These are phyloP conservation scores for Podaxis carcinomalis DNA, from an alignment of 768 basidiomycete genomes.

Conservation along the genomic window DNA sequence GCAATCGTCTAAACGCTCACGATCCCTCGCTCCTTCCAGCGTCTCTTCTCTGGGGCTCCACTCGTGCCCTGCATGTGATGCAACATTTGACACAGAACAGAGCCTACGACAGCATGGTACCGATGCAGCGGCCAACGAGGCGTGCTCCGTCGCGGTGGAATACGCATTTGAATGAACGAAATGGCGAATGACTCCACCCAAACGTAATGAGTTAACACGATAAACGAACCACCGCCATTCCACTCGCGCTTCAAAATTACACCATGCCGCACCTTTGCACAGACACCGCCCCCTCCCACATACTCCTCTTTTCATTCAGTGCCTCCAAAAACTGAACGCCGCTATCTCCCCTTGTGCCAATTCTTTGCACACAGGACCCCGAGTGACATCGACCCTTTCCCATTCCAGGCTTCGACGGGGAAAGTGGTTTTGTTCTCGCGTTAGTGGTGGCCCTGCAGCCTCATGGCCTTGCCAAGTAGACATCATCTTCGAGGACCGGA, in stretches of 20 bases:
- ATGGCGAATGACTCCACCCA: slow-evolving; percentile 3
- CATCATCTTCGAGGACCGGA: slow-evolving; percentile 4
- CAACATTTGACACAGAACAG: slow-evolving; percentile 55
- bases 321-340: not conserved
- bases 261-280: not conserved
- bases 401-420: not conserved
- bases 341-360: not conserved
- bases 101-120: slow-evolving; percentile 59
- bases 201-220: slow-evolving; percentile 6
- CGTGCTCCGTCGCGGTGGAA: slow-evolving; percentile 69
- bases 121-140: slow-evolving; percentile 53
- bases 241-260: not conserved
- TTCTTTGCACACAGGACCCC: not conserved
- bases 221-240: not conserved
- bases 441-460: slow-evolving; percentile 4
- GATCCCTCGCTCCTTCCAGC: slow-evolving; percentile 34
- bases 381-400: slow-evolving; percentile 7
- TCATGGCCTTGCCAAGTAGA: slow-evolving; percentile 6
- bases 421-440: not conserved
- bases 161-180: slow-evolving; percentile 56
- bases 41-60: slow-evolving; percentile 43
- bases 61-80: slow-evolving; percentile 74
- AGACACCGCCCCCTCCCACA: not conserved
- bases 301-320: not conserved
- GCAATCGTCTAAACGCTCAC: slow-evolving; percentile 55